Conservation (phyloP, 495 filamentous ascomycete genomes). For the Hypoxylon crocopeplum region DNA sequence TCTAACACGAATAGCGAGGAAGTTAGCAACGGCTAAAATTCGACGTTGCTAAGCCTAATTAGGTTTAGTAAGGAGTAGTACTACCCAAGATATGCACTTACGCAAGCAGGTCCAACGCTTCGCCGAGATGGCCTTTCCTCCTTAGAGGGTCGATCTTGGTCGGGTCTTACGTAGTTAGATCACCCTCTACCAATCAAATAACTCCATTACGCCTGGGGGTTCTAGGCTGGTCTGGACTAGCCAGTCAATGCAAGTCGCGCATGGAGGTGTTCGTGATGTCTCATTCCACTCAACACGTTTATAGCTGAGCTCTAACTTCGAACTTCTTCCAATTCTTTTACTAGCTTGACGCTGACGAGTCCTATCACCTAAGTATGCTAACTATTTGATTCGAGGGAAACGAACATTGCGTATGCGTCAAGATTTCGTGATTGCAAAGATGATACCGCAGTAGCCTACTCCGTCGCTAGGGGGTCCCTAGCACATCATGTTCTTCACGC, state of each 20-base stretch:
- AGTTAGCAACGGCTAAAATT: constrained; percentile 20
- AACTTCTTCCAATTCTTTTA: background rate
- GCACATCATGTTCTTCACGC: too few relatives aligned
- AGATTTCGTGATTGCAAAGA: too few relatives aligned
- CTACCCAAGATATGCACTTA: constrained; percentile 17
- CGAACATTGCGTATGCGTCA: too few relatives aligned
- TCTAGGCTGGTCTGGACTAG: background rate
- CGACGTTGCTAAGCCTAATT: constrained; percentile 12
- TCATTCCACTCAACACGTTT: background rate
- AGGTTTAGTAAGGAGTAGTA: constrained; percentile 1
- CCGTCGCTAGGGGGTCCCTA: too few relatives aligned
- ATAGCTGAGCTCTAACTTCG: background rate
- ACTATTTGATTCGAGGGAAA: too few relatives aligned
- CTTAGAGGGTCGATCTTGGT: constrained; percentile 15
- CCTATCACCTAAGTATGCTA: too few relatives aligned
- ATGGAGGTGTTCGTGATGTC: background rate
- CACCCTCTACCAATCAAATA: constrained; percentile 22
- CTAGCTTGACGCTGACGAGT: background rate
- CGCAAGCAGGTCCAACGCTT: background rate
- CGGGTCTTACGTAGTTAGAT: constrained; percentile 14
- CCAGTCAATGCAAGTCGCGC: constrained; percentile 7
- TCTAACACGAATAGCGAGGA: constrained; percentile 8
- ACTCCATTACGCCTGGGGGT: background rate
- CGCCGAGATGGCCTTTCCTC: constrained; percentile 6
- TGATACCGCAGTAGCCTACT: too few relatives aligned